A percentile compares a stretch with the other conserved stretches of the same genome.
phyloP scores from a whole-genome alignment of 176 grass and related monocot species.

The Puccinellia tenuiflora region DNA sequence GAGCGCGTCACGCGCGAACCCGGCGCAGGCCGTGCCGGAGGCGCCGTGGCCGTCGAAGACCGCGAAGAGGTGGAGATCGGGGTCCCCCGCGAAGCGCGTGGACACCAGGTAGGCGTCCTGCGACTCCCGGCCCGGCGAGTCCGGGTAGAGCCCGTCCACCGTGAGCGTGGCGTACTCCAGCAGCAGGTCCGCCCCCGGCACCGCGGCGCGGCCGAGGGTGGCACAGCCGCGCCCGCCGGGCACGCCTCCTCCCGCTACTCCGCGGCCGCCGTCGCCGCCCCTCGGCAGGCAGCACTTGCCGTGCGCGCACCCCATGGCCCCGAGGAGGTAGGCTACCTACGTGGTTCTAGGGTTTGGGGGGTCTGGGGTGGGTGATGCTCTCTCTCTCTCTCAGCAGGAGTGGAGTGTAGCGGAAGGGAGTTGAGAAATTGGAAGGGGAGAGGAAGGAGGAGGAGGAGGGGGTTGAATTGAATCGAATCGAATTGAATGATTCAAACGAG shows the following conservation, averaged over 20 bases:
- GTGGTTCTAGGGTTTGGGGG: conserved; percentile 39
- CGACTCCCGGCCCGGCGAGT: conserved; percentile 62
- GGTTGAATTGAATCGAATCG: background rate
- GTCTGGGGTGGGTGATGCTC: conserved; percentile 11
- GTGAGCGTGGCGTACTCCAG: conserved; percentile 70
- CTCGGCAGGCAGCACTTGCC: conserved; percentile 61
- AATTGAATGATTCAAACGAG: conserved; percentile 30
- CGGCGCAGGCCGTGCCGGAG: conserved; percentile 54
- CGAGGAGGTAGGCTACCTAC: background rate
- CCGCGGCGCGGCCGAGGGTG: conserved; percentile 30
- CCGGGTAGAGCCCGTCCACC: conserved; percentile 68
- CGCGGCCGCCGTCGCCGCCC: background rate
- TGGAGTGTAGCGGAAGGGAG: background rate
- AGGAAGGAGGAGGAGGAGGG: background rate
- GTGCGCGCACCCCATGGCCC: conserved; percentile 76
- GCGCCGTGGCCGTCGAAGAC: conserved; percentile 93
- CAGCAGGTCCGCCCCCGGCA: conserved; percentile 49
- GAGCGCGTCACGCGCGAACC: conserved; percentile 65
- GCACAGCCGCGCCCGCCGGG: conserved; percentile 21
- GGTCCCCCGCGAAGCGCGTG: conserved; percentile 53
- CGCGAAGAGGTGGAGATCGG: conserved; percentile 79
- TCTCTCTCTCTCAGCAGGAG: no score
- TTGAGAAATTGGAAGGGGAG: background rate
- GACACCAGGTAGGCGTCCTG: conserved; percentile 67
- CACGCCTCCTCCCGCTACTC: background rate